Conservation (phyloP, 2,329 filamentous ascomycete genomes). For the Xylariaceae sp. region DNA sequence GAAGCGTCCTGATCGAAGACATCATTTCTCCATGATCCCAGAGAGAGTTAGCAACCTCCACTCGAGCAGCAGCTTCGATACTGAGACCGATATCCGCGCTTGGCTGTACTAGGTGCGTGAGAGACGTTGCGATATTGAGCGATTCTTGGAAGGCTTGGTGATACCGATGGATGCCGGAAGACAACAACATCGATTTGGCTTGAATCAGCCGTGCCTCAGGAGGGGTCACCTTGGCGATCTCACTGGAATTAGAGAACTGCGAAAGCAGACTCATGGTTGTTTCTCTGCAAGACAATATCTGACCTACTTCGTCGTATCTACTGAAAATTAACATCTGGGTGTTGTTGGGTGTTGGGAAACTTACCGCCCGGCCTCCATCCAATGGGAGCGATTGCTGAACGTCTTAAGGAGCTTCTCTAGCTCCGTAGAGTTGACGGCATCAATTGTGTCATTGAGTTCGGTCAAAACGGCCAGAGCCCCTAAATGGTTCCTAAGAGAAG, state of each 20-base stretch:
- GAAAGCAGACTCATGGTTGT: conserved; percentile 78
- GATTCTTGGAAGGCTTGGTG: conserved; percentile 84
- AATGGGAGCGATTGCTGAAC: conserved; percentile 63
- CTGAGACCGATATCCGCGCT: conserved; percentile 69
- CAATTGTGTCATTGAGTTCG: conserved; percentile 75
- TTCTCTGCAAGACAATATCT: conserved; percentile 76
- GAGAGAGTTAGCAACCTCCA: conserved; percentile 82
- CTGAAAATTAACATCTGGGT: conserved; percentile 24
- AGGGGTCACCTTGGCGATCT: conserved; percentile 56
- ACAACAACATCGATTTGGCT: conserved; percentile 69
- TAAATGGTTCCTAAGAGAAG: conserved; percentile 51
- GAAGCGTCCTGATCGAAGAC: conserved; percentile 83
- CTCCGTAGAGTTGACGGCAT: conserved; percentile 54
- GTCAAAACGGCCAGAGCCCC: conserved; percentile 67
- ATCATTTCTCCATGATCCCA: conserved; percentile 93
- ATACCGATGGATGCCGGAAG: conserved; percentile 70
- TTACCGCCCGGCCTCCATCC: conserved; percentile 81
- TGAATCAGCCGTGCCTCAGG: conserved; percentile 67
- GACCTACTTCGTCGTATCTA: conserved; percentile 72
- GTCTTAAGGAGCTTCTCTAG: conserved; percentile 57
- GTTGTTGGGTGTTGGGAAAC: conserved; percentile 27
- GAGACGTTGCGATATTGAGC: conserved; percentile 74
- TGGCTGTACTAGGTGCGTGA: conserved; percentile 70
- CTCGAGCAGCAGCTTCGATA: conserved; percentile 70
- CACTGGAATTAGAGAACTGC: conserved; percentile 60